phyloP scores from a whole-genome alignment of 345 rosid genomes.

The Rhodamnia rubescens region DNA sequence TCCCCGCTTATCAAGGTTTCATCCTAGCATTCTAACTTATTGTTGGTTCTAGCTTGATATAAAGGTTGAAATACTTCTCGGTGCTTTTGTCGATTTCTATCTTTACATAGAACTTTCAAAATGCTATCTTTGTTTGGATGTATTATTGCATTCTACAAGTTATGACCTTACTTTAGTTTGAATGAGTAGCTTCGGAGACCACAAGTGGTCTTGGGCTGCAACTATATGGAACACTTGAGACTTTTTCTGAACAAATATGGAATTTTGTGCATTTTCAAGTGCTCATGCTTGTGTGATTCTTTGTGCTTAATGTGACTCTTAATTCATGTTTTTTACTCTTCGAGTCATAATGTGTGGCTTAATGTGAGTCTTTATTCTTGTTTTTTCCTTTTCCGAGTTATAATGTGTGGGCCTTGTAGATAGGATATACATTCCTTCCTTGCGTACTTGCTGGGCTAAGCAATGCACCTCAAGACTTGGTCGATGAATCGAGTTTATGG shows the following conservation, averaged over 20 bases:
- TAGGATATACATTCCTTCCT: conserved; percentile 51
- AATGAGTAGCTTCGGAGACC: not conserved
- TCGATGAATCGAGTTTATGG: conserved; percentile 12
- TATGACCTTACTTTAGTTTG: not conserved
- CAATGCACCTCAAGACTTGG: conserved; percentile 38
- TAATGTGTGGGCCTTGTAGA: conserved; percentile 10
- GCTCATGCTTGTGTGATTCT: not conserved
- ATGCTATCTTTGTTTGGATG: not conserved
- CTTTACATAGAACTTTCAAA: not conserved
- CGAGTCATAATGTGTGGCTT: not conserved
- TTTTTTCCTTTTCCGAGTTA: not conserved
- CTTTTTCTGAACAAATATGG: not conserved
- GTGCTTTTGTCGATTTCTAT: not conserved
- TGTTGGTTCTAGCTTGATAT: not conserved
- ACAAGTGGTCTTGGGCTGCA: not conserved
- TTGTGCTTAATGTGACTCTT: not conserved
- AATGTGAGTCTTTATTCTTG: not conserved
- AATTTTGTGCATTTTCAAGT: not conserved
- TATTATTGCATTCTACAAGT: not conserved
- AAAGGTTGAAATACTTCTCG: not conserved
- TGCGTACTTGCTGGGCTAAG: conserved; percentile 59
- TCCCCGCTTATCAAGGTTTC: not conserved
- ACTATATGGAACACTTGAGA: not conserved
- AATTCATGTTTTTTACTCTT: not conserved
- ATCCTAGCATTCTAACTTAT: not conserved